phyloP scores from a whole-genome alignment of 805 yeast species.

The Cyberlindnera meyerae region DNA sequence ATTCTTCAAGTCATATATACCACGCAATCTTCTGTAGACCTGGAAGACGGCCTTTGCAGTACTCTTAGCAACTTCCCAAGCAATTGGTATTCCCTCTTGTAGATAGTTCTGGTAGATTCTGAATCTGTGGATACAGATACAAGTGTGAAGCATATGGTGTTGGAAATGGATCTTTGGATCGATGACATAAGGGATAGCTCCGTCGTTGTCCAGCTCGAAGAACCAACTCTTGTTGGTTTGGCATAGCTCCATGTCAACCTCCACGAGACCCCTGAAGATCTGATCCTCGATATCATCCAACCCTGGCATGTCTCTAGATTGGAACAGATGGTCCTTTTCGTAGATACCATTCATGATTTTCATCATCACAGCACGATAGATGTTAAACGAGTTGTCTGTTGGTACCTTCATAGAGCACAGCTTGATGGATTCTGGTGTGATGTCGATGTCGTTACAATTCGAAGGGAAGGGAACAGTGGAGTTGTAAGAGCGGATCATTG shows the following conservation, averaged over 20 bases:
- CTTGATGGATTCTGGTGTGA: conserved; percentile 22
- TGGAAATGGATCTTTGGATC: conserved; percentile 27
- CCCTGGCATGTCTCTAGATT: conserved; percentile 13
- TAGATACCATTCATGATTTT: conserved; percentile 24
- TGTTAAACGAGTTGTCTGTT: conserved; percentile 27
- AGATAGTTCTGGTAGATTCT: conserved; percentile 27
- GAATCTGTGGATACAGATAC: conserved; percentile 29
- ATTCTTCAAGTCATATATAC: conserved; percentile 20
- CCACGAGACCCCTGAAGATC: conserved; percentile 23
- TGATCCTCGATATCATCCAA: conserved; percentile 17
- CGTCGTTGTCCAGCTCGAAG: conserved; percentile 23
- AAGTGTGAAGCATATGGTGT: conserved; percentile 28
- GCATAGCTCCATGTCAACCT: conserved; percentile 25
- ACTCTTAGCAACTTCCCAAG: conserved; percentile 26
- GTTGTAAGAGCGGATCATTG: conserved; percentile 19
- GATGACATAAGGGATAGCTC: conserved; percentile 19
- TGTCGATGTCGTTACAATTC: conserved; percentile 29
- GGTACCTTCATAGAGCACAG: conserved; percentile 19
- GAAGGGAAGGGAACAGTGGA: conserved; percentile 30
- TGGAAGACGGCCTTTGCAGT: conserved; percentile 25
- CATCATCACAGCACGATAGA: conserved; percentile 26
- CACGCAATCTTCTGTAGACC: conserved; percentile 26
- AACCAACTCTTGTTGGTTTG: conserved; percentile 24
- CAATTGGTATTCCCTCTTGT: conserved; percentile 25
- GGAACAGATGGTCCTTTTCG: conserved; percentile 22